A percentile compares a stretch with the other conserved stretches of the same genome.
These are phyloP conservation scores for Phyllosticta capitalensis DNA, from an alignment of 2,329 filamentous ascomycete species.

Conservation along the genomic window DNA sequence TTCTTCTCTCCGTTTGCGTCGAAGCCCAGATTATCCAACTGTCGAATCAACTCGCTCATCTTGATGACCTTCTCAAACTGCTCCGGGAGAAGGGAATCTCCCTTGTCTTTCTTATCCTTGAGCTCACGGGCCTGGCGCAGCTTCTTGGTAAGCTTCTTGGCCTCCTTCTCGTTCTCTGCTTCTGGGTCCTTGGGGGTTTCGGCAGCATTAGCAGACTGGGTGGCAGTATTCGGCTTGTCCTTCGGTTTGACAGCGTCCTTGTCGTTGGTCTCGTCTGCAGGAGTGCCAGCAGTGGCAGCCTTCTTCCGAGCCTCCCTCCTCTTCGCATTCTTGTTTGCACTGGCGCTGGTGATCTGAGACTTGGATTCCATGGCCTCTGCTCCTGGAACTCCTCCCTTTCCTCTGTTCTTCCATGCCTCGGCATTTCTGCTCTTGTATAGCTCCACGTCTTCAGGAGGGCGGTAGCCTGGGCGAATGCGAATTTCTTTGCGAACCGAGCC, in stretches of 20 bases:
- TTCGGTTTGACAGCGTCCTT: slow-evolving; percentile 15
- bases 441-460: slow-evolving; percentile 89
- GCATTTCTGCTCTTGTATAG: slow-evolving; percentile 91
- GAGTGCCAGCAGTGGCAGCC: slow-evolving; percentile 44
- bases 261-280: slow-evolving; percentile 19
- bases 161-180: slow-evolving; percentile 83
- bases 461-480: slow-evolving; percentile 85
- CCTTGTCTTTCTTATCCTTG: slow-evolving; percentile 81
- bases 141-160: slow-evolving; percentile 85
- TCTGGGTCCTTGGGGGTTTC: slow-evolving; percentile 48
- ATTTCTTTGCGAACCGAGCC: slow-evolving; percentile 91
- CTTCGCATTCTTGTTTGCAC: slow-evolving; percentile 80
- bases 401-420: slow-evolving; percentile 71
- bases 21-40: slow-evolving; percentile 77
- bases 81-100: slow-evolving; percentile 75
- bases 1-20: slow-evolving; percentile 65
- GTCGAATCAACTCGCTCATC: slow-evolving; percentile 85
- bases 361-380: slow-evolving; percentile 48
- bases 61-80: slow-evolving; percentile 97
- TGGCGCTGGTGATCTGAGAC: slow-evolving; percentile 39
- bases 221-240: slow-evolving; percentile 8
- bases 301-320: slow-evolving; percentile 57
- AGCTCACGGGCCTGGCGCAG: slow-evolving; percentile 86
- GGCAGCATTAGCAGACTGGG: slow-evolving; percentile 16
- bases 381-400: slow-evolving; percentile 62